Evolutionary conservation across 495 filamentous ascomycete species (phyloP), one percentile per base, ranked within the genome.

Genomic region (Trypethelium eluteriae): DNA sequence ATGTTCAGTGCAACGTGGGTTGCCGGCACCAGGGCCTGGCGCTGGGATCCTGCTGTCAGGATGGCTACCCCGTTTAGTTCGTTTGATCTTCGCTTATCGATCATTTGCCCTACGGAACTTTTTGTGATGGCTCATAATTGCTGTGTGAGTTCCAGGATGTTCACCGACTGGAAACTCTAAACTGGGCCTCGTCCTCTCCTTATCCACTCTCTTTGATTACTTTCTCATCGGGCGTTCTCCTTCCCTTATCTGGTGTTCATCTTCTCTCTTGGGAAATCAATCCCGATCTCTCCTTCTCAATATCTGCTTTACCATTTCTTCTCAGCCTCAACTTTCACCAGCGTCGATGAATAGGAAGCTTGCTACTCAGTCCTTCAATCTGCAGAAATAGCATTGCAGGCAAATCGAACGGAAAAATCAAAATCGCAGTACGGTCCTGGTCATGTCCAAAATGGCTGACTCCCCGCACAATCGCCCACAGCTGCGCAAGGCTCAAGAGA

Each of bases 41-140:
- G 25, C 53, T 32, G 32, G 32, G 18, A 35, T 59, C 53, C 53
- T 18, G 10, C 7, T 35, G 25, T 59, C n/a, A 59, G 53, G 53
- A 59, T 59, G 53, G 53, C 53, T 32, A 59, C 53, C 25, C 53
- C 53, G 18, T 59, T 59, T 59, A 59, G 53, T 32, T 36, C 32
- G 53, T 59, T 59, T 59, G 53, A 59, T 59, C 53, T 36, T 59
- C 53, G 53, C 32, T 59, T 59, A 59, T 59, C 53, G 53, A 59
- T 36, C 32, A 59, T 14, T 59, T 36, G 25, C 53, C 32, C 14
- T 59, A 14, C 14, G 53, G 7, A 7, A 10, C 18, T 3, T 10
- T 59, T 36, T 59, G 53, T 18, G 25, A 59, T 59, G n/a, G 53
- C 18, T 59, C 53, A 18, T 36, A 59, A 59, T 14, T 59, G 53